Percentiles rank a stretch among this genome's conserved stretches.
phyloP scores from a whole-genome alignment of 139 green algal genomes.

The Trebouxia sp. region DNA sequence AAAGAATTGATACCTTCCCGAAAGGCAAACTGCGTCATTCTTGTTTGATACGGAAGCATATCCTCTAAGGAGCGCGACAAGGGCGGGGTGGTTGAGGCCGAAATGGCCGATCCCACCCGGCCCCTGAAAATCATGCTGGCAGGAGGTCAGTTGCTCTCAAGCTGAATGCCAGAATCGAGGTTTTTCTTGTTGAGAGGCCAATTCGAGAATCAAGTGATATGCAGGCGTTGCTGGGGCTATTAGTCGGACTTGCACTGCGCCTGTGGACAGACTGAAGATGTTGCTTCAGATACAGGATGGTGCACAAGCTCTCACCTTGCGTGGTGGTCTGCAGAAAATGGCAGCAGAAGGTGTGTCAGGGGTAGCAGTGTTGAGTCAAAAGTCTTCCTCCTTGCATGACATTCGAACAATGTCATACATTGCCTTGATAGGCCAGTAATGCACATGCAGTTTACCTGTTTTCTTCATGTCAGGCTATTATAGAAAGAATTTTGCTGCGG shows the following conservation, averaged over 20 bases:
- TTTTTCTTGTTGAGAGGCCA: too few relatives aligned
- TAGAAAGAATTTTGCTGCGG: not conserved
- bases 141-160: conserved; percentile 47
- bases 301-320: conserved; percentile 58
- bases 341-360: conserved; percentile 66
- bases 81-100: conserved; percentile 39
- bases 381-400: not conserved
- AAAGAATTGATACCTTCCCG: too few relatives aligned
- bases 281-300: conserved; percentile 76
- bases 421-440: not conserved
- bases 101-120: conserved; percentile 39
- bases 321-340: conserved; percentile 71
- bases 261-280: conserved; percentile 93
- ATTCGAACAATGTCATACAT: not conserved
- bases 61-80: conserved; percentile 8
- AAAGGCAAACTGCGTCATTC: not conserved
- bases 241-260: conserved; percentile 85
- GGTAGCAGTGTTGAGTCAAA: not conserved
- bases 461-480: not conserved
- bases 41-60: not conserved
- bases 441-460: not conserved
- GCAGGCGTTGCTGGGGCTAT: conserved; percentile 85
- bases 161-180: too few relatives aligned
- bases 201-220: too few relatives aligned
- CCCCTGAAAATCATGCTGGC: conserved; percentile 54